Evolutionary conservation across 305 asterid species (phyloP), one percentile per base, ranked within the genome.

Genomic region (Euphrasia arctica): DNA sequence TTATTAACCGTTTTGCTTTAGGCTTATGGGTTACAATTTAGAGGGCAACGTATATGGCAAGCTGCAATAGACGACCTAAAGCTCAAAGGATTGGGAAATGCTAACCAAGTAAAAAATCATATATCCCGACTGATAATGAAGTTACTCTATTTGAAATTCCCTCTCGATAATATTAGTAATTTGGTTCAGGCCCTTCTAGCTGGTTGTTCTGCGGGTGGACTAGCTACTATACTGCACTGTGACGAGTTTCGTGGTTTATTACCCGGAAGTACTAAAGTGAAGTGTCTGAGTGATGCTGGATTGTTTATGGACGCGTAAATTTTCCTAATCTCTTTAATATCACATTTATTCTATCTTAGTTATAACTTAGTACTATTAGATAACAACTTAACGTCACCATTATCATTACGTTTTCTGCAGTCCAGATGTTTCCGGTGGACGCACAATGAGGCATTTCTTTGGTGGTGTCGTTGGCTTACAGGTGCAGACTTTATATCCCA

Each of bases 201-300:
- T 0, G 99, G 99, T 54, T 90, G 98, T 82, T 91, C 97, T 22
- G 98, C 98, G 34, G 98, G 98, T 64, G 98, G 97, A 48, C 77
- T 91, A 65, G 95, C 98, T 69, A 72, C 97, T 22, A 87, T 91
- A 60, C 60, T 91, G 75, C 98, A 89, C 58, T 91, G 98, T 29
- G 96, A 91, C 54, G 88, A 89, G 66, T 91, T 85, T 75, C 68
- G 82, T n/a, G 70, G 69, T 59, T 74, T 76, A 41, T 79, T 91
- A 58, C 77, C 88, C 9, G 64, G 74, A 57, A 78, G 67, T 18
- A 81, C 84, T 54, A 87, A 79, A 83, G 96, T 89, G 81, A 91
- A 84, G 84, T 91, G 98, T 69, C 73, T 91, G 39, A 80, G 88
- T 61, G 98, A 91, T 64, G 98, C 96, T 41, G 98, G 98, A 75